Base-by-base conservation (phyloP, 73 alveolate species). In the Uronychia setigera region DNA sequence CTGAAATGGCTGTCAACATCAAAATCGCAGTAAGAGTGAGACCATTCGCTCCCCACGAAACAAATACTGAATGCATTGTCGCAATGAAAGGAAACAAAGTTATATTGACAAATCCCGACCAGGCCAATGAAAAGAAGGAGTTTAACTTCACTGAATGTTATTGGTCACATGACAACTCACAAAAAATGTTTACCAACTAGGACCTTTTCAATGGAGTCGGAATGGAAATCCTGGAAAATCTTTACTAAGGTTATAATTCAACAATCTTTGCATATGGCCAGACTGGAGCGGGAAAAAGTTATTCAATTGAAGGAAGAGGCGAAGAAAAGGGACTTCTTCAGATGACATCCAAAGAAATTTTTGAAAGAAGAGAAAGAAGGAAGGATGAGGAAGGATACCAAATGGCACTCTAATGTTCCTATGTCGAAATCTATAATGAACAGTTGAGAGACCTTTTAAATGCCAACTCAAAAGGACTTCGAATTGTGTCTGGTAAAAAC, bases 191-290 rank as follows among this genome's bases (percentile, higher is more conserved):
- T 30, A 81, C 81, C 29, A 81, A 81, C 60, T 74, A 33, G 19
- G 33, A 81, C 59, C 67, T 81, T 26, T 81, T 59, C 35, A 33
- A 81, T 14, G 29, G 74, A 11, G 11, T 81, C 0, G 88, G 88
- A 11, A 57, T 5, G 60, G 81, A 81, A 29, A 26, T 81, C 29
- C 80, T 91, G 26, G 82, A 79, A 25, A 75, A 76, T 31, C 58
- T 80, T 32, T 75, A 60, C 30, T 31, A 76, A 5, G 96, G 96
- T 0, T 87, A 46, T 31, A 91, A 91, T 59, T 67, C 87, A 1
- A 88, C 97, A 1, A 89, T 92, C 30, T 84, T 92, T 74, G 94
- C 97, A 32, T 92, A 92, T 80, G 97, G 97, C 1, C 82, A 90
- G 80, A 90, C 95, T 31, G 95, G 95, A 5, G 75, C 91, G 29